Evolutionary conservation across 176 grass and related monocot genomes (phyloP), one percentile per base, ranked within the genome.

Genomic region (Paspalum notatum): DNA sequence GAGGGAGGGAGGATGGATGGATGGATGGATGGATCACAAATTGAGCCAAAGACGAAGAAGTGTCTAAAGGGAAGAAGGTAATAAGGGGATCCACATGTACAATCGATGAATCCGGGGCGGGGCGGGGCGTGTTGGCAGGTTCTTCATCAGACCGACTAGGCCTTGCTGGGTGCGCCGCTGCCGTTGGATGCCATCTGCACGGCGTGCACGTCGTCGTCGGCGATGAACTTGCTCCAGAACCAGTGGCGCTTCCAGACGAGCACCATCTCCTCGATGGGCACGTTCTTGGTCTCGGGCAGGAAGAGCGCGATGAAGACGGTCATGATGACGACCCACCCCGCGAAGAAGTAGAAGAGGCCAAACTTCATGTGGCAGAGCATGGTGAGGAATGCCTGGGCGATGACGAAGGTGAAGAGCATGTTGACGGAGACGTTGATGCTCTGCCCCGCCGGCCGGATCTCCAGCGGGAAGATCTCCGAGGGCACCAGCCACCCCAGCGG

Each of bases 291-390:
- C 83, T 98, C 95, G 8, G 95, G 95, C 9, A 98, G 60, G 90
- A 98, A 98, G 74, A 98, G 21, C 1, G 85, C 66, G 83, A 97
- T 87, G 87, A 97, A 97, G 50, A 79, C 12, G 71, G 95, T 98
- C 95, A 98, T 98, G 85, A 98, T 59, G 12, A 98, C 53, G 6
- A 98, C 95, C 95, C 95, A 98, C 0, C 88, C 92, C 39, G 60
- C 95, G 77, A 98, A 98, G 85, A 98, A 98, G 92, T 94, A 98
- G 95, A 98, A 98, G 69, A 94, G 86, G 0, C 85, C 92, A 50
- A 94, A 98, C 85, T 98, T 98, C 81, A 98, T 60, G 87, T 89
- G 92, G 87, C 95, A 98, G 63, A 98, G 81, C 95, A 98, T 94
- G 80, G 90, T 48, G 71, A 94, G 85, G 84, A 98, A 98, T 0